A percentile compares a stretch with the other conserved stretches of the same genome.
Evolutionary conservation across 2,329 filamentous ascomycete genomes (phyloP).

Genomic region (Arthrobotrys megalospora): DNA sequence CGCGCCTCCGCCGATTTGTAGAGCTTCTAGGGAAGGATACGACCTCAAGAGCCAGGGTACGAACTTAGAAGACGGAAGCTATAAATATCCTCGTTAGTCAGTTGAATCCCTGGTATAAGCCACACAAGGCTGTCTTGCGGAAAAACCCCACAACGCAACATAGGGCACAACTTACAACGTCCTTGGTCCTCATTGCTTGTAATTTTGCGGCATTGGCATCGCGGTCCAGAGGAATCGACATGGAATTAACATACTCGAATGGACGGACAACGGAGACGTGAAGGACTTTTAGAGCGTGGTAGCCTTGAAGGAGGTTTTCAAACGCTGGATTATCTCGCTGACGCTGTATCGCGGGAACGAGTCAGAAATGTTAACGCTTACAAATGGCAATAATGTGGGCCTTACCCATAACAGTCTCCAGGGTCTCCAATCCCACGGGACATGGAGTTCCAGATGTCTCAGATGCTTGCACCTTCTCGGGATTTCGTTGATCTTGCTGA

Average conservation of each 20-base stretch:
- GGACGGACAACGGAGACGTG: constrained; percentile 53
- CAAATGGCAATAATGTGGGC: constrained; percentile 11
- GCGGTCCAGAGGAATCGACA: constrained; percentile 50
- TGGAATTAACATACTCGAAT: constrained; percentile 55
- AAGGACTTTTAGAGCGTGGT: constrained; percentile 50
- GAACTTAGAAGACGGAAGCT: constrained; percentile 56
- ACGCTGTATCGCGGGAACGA: constrained; percentile 36
- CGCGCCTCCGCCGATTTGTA: constrained; percentile 31
- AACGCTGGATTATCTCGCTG: constrained; percentile 57
- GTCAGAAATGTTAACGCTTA: constrained; percentile 33
- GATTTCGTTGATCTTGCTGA: constrained; percentile 60
- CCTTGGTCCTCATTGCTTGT: constrained; percentile 53
- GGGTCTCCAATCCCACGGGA: constrained; percentile 58
- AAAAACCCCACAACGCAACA: constrained; percentile 41
- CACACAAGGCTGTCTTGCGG: constrained; percentile 20
- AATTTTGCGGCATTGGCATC: constrained; percentile 52
- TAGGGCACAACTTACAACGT: constrained; percentile 53
- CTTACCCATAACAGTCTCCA: constrained; percentile 60
- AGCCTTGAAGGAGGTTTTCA: constrained; percentile 51
- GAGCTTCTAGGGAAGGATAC: constrained; percentile 50
- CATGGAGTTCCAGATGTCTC: constrained; percentile 56
- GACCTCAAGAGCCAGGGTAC: constrained; percentile 54
- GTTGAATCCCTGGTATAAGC: constrained; percentile 23
- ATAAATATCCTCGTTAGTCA: constrained; percentile 27
- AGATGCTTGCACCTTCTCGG: constrained; percentile 58